A percentile compares a stretch with the other conserved stretches of the same genome.
Conservation (phyloP, 2,329 filamentous ascomycete species). For the Colletotrichum camelliae region DNA sequence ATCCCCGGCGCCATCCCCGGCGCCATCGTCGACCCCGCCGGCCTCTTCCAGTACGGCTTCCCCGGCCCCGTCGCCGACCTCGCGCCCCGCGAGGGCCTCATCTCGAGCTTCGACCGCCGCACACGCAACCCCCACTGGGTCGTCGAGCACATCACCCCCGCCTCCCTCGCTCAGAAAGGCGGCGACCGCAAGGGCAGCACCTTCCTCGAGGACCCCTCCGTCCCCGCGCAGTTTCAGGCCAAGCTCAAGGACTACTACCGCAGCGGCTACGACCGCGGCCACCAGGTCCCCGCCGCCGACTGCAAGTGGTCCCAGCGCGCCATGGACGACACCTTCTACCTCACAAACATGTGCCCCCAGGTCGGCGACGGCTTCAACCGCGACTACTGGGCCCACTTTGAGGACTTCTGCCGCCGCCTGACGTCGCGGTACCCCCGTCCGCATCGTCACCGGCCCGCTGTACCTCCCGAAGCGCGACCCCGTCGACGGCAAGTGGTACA, state of each 20-base stretch:
- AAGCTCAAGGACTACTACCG: constrained; percentile 94
- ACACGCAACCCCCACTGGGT: constrained; percentile 94
- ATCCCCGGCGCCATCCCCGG: constrained; percentile 35
- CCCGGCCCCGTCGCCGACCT: constrained; percentile 89
- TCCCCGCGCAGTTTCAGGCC: constrained; percentile 88
- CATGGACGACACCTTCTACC: constrained; percentile 93
- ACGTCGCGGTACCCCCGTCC: constrained; percentile 83
- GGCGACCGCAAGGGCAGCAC: constrained; percentile 84
- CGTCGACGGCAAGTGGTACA: constrained; percentile 90
- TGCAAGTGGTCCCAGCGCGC: constrained; percentile 93
- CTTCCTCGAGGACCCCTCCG: constrained; percentile 80
- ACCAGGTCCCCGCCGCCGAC: constrained; percentile 96
- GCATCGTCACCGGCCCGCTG: constrained; percentile 90
- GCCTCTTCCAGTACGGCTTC: constrained; percentile 87
- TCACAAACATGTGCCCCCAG: constrained; percentile 98
- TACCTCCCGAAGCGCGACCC: constrained; percentile 88
- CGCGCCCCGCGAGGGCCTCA: constrained; percentile 75
- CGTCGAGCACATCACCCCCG: constrained; percentile 92
- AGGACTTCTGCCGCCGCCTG: constrained; percentile 91
- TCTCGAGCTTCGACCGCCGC: constrained; percentile 89
- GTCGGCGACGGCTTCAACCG: constrained; percentile 98
- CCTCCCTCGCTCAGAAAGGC: constrained; percentile 75
- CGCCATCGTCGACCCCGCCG: constrained; percentile 72
- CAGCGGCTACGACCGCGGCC: constrained; percentile 92
- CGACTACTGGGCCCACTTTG: constrained; percentile 99